Percentiles rank a stretch among this genome's conserved stretches.
Evolutionary conservation across 108 stramenopile genomes (phyloP).

Genomic region (Nitzschia putrida): DNA sequence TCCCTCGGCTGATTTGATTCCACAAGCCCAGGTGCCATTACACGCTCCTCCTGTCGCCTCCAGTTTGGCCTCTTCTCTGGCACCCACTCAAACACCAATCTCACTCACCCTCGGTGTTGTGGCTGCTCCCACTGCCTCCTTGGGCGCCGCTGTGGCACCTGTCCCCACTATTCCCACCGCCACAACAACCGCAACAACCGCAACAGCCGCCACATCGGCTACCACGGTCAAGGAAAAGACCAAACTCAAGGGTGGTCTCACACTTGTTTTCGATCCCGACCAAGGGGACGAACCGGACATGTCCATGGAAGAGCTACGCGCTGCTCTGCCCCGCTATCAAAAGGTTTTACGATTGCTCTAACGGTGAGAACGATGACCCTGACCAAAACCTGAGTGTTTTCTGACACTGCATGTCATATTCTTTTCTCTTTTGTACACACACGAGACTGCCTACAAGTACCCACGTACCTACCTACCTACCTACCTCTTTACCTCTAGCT

Average conservation of each 20-base stretch:
- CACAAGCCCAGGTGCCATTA: conserved; percentile 62
- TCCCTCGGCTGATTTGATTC: conserved; percentile 64
- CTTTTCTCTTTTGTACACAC: no score
- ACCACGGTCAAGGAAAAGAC: conserved; percentile 28
- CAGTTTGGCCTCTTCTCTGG: conserved; percentile 26
- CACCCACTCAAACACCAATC: no score
- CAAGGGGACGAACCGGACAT: conserved; percentile 41
- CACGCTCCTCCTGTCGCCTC: conserved; percentile 64
- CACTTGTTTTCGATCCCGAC: conserved; percentile 47
- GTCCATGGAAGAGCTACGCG: conserved; percentile 62
- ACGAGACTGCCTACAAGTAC: no score
- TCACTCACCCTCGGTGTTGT: no score
- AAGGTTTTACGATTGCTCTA: conserved; percentile 18
- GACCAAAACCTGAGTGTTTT: no score
- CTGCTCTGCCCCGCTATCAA: conserved; percentile 47
- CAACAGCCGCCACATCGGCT: background rate
- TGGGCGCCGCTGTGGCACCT: background rate
- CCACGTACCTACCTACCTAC: no score
- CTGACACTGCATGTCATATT: no score
- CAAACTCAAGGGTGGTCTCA: conserved; percentile 59
- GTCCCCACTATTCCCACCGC: background rate
- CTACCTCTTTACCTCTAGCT: no score
- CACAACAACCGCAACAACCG: background rate
- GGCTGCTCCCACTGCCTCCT: no score
- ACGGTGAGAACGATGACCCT: no score